Evolutionary conservation across 495 filamentous ascomycete species (phyloP).

Genomic region (Xylaria flabelliformis): DNA sequence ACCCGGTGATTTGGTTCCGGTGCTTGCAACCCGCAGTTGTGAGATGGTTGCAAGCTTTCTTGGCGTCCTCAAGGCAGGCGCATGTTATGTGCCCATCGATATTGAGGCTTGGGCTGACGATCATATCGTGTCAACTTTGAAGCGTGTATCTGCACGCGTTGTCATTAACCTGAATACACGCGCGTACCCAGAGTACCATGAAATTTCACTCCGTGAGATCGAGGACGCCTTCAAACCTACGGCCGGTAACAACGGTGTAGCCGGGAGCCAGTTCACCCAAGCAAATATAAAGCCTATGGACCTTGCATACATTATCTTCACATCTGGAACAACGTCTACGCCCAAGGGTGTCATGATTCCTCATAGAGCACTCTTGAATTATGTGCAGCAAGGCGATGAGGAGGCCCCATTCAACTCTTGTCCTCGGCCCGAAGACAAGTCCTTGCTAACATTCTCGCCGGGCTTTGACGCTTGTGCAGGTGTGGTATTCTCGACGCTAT

Average conservation of each 20-base stretch:
- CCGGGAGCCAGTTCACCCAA: not conserved
- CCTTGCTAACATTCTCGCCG: constrained; percentile 20
- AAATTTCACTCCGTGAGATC: not conserved
- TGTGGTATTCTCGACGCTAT: constrained; percentile 26
- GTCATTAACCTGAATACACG: not conserved
- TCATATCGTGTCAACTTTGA: constrained; percentile 28
- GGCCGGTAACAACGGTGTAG: not conserved
- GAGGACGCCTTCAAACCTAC: not conserved
- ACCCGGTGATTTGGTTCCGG: constrained; percentile 17
- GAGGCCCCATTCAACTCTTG: constrained; percentile 17
- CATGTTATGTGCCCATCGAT: constrained; percentile 42
- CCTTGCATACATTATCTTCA: constrained; percentile 47
- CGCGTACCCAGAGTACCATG: not conserved
- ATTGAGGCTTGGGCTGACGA: constrained; percentile 34
- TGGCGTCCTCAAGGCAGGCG: constrained; percentile 33
- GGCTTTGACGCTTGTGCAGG: constrained; percentile 22
- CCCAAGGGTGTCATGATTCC: constrained; percentile 51
- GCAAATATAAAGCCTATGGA: not conserved
- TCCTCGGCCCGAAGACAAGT: constrained; percentile 18
- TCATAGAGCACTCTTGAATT: constrained; percentile 30
- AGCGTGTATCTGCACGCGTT: constrained; percentile 8
- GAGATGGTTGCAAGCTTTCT: constrained; percentile 32
- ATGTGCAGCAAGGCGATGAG: constrained; percentile 22
- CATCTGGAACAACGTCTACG: constrained; percentile 50
- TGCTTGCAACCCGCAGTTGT: constrained; percentile 24